These are phyloP conservation scores for Calophaca sinica DNA, from an alignment of 306 rosid species.

Conservation along the genomic window DNA sequence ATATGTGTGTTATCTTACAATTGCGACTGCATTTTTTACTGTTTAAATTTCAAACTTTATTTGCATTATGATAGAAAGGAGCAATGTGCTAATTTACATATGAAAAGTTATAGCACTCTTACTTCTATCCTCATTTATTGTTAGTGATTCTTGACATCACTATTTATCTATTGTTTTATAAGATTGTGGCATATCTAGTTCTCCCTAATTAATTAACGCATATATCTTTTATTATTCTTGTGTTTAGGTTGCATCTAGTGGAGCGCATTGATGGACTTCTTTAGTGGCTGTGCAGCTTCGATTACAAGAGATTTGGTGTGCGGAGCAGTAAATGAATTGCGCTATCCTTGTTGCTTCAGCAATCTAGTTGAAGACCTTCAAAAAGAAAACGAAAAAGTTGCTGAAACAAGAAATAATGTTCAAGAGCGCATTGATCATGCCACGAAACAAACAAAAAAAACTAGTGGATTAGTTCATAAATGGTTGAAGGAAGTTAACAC, in stretches of 20 bases:
- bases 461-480: background rate
- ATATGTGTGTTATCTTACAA: too few relatives aligned
- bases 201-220: too few relatives aligned
- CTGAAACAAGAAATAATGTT: background rate
- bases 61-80: too few relatives aligned
- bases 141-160: too few relatives aligned
- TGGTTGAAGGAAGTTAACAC: background rate
- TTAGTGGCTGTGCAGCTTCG: background rate
- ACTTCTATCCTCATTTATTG: too few relatives aligned
- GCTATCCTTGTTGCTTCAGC: slow-evolving; percentile 19
- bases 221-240: too few relatives aligned
- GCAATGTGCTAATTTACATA: too few relatives aligned
- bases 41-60: too few relatives aligned
- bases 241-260: background rate
- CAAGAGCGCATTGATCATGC: background rate
- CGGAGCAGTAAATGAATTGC: background rate
- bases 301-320: background rate
- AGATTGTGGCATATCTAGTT: too few relatives aligned
- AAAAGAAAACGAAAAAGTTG: background rate
- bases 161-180: too few relatives aligned
- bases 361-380: slow-evolving; percentile 18
- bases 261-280: background rate
- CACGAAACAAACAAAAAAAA: background rate
- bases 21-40: too few relatives aligned
- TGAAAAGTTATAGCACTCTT: too few relatives aligned